Evolutionary conservation across 805 yeast species (phyloP).

Genomic region (Hanseniaspora valbyensis): DNA sequence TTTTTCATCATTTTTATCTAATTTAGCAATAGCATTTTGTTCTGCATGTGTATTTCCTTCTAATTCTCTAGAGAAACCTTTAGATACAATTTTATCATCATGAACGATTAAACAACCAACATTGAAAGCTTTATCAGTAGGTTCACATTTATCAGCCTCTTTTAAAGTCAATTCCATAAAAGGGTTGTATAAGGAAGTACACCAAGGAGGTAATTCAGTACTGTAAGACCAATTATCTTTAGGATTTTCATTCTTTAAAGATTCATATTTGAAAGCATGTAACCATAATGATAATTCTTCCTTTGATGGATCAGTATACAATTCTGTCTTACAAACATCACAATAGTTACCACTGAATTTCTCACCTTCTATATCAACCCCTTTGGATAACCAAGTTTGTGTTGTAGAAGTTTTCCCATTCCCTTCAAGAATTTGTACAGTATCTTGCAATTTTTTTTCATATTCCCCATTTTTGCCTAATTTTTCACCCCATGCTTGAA

Average conservation of each 20-base stretch:
- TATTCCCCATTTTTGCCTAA: constrained; percentile 55
- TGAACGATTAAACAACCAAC: constrained; percentile 84
- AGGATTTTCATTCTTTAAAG: constrained; percentile 29
- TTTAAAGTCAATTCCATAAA: constrained; percentile 68
- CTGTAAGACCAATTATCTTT: constrained; percentile 54
- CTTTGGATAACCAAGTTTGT: constrained; percentile 52
- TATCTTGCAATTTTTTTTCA: constrained; percentile 32
- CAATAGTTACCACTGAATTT: constrained; percentile 32
- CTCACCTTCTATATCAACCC: constrained; percentile 53
- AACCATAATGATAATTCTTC: constrained; percentile 81
- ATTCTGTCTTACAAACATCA: constrained; percentile 51
- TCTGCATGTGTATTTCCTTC: constrained; percentile 97
- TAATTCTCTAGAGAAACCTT: constrained; percentile 83
- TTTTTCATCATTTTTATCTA: constrained; percentile 32
- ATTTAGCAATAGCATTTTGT: constrained; percentile 81
- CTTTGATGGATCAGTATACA: constrained; percentile 81
- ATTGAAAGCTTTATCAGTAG: constrained; percentile 74
- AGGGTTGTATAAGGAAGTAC: constrained; percentile 42
- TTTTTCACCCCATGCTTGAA: constrained; percentile 63
- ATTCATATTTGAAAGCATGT: constrained; percentile 76
- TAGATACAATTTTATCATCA: constrained; percentile 46
- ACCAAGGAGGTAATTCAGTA: constrained; percentile 79
- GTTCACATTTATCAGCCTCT: constrained; percentile 70
- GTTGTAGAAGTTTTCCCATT: constrained; percentile 65
- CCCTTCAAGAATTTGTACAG: constrained; percentile 41